Conservation (phyloP, 768 basidiomycete species). For the Auriscalpium vulgare region DNA sequence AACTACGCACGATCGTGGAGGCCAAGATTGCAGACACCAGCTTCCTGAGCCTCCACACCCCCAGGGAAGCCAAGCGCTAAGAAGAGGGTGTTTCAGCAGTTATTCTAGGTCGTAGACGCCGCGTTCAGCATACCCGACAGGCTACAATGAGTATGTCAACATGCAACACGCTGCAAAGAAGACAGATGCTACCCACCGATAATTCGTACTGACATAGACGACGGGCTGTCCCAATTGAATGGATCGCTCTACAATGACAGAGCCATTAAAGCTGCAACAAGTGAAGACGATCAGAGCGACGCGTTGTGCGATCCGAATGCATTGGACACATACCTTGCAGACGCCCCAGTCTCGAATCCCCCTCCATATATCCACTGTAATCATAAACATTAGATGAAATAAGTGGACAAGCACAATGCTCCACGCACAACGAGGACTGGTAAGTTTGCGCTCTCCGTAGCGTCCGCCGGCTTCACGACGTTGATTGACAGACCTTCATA, state of each 20-base stretch:
- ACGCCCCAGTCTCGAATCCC: not conserved
- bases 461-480: not conserved
- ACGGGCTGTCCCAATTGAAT: conserved; percentile 13
- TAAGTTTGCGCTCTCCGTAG: not conserved
- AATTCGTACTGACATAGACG: conserved; percentile 16
- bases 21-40: not conserved
- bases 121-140: not conserved
- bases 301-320: not conserved
- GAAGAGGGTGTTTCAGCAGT: not conserved
- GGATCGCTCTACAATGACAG: conserved; percentile 11
- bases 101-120: not conserved
- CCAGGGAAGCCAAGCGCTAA: not conserved
- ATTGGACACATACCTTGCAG: not conserved
- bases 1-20: not conserved
- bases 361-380: not conserved
- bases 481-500: too few relatives aligned
- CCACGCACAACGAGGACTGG: not conserved
- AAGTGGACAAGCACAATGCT: not conserved
- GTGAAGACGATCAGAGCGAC: not conserved
- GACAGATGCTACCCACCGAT: conserved; percentile 4
- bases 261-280: conserved; percentile 5
- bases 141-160: not conserved
- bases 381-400: too few relatives aligned
- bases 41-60: not conserved
- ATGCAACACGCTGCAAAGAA: not conserved